phyloP scores from a whole-genome alignment of 768 basidiomycete genomes.

The Rhizopogon vesiculosus region DNA sequence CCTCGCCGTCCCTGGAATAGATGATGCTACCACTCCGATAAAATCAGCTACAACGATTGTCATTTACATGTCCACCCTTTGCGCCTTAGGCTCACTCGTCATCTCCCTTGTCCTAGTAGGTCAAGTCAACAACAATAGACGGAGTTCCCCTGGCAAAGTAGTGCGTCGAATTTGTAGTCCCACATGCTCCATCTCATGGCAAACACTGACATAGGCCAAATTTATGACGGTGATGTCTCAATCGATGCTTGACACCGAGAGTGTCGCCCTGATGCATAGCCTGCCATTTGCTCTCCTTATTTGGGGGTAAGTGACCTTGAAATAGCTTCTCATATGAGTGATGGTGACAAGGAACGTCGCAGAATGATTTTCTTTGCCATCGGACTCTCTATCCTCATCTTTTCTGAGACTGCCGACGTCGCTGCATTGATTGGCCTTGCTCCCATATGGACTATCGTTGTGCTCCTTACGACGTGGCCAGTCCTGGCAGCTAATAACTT shows the following conservation, averaged over 20 bases:
- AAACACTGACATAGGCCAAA: background rate
- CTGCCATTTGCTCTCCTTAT: conserved; percentile 29
- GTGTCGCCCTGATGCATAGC: conserved; percentile 27
- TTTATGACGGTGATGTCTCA: conserved; percentile 17
- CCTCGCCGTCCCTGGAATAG: conserved; percentile 43
- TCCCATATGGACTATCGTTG: conserved; percentile 2
- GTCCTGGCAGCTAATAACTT: background rate
- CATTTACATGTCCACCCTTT: conserved; percentile 34
- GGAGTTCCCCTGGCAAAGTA: conserved; percentile 18
- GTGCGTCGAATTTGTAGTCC: conserved; percentile 17
- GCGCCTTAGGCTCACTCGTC: conserved; percentile 30
- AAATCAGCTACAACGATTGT: conserved; percentile 24
- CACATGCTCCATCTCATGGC: background rate
- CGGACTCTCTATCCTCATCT: conserved; percentile 5
- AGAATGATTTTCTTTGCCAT: conserved; percentile 9
- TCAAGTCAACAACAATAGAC: conserved; percentile 26
- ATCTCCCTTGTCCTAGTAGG: conserved; percentile 32
- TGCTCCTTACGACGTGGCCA: background rate
- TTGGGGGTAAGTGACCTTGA: conserved; percentile 21
- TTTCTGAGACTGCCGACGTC: background rate
- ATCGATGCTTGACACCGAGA: conserved; percentile 17
- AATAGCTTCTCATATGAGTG: too few relatives aligned
- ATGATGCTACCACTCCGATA: background rate
- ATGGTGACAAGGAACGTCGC: background rate
- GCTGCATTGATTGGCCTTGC: background rate